Evolutionary conservation across 208 protist species (phyloP), one percentile per base, ranked within the genome.

Genomic region (Eutreptiella sp.): DNA sequence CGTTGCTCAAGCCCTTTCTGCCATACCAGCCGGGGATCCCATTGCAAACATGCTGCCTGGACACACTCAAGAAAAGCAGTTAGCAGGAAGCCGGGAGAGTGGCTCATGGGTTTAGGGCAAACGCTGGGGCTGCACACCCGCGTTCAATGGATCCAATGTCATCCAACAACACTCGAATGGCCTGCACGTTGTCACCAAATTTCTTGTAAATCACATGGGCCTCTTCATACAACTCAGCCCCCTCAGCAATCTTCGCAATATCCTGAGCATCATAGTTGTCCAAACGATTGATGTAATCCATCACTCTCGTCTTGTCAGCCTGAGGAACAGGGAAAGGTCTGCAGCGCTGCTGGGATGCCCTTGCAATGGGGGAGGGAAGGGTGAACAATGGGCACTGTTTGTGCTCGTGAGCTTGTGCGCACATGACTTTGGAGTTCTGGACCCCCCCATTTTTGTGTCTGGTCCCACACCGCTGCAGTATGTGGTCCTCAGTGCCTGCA

Each of bases 191-290:
- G 76, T 97, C 84, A 24, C 92, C 81, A 76, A 94, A 92, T 70
- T 97, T 97, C 67, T 98, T 95, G 85, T 98, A 99, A 31, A 99
- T 95, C 7, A 82, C 80, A 60, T 99, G 99, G 1, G 97, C 97
- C 38, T 98, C 96, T 66, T 99, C 97, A 77, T 90, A 97, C 60
- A 99, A 79, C 46, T 79, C 78, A 5, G 72, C 77, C 4, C 72
- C 80, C 21, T 95, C 89, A 19, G 93, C 93, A 62, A 97, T 93
- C 46, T 82, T 87, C 32, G 96, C 97, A 58, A 99, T 98, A 68
- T 99, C 92, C 43, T 83, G 81, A 3, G 88, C 94, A 72, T 99
- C 97, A 81, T 98, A 99, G 74, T 98, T 96, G 67, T 99, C 90
- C 0, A 99, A 83, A 43, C 83, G 83, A 26, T 95, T 88, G 39